Evolutionary conservation across 2,329 filamentous ascomycete species (phyloP), one percentile per base, ranked within the genome.

Genomic region (Fusarium anthophilum): DNA sequence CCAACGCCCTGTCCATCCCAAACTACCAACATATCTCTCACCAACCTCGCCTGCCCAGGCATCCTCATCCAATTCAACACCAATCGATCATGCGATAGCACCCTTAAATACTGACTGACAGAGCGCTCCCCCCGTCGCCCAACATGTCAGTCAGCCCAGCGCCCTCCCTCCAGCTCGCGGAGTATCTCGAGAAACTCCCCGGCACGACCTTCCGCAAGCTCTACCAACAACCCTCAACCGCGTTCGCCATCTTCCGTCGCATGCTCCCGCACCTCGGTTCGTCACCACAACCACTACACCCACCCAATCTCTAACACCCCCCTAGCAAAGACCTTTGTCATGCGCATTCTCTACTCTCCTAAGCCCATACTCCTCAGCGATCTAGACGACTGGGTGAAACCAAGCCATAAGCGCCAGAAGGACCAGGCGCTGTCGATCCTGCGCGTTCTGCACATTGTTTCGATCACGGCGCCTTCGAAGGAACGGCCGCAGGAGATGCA

Each of bases 141-240:
- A 83, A 71, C 63, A 87, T 88, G 86, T 86, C 87, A 78, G 82
- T 82, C 81, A 83, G 80, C 75, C 80, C 83, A 41, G 74, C 81
- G 73, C 86, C 86, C 67, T 88, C 89, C 71, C 86, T 90, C 70
- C 87, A 89, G 73, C 88, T 91, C 67, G 93, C 96, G 81, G 95
- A 98, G 81, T 98, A 98, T 84, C 92, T 98, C 81, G 95, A 98
- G 88, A 91, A 92, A 81, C 92, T 97, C 79, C 94, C 94, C 56
- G 94, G 95, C 73, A 94, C 93, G 47, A 97, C 94, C 41, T 98
- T 98, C 83, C 91, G 91, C 81, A 93, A 94, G 83, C 89, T 99
- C 51, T 99, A 99, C 87, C 93, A 95, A 85, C 95, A 98, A 86
- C 96, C 96, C 37, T 97, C 96, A 47, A 98, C 96, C 4, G 93